Percentiles rank a stretch among this genome's conserved stretches.
Evolutionary conservation across 148 eudicot species (phyloP).

Genomic region (Amaranthus cruentus): DNA sequence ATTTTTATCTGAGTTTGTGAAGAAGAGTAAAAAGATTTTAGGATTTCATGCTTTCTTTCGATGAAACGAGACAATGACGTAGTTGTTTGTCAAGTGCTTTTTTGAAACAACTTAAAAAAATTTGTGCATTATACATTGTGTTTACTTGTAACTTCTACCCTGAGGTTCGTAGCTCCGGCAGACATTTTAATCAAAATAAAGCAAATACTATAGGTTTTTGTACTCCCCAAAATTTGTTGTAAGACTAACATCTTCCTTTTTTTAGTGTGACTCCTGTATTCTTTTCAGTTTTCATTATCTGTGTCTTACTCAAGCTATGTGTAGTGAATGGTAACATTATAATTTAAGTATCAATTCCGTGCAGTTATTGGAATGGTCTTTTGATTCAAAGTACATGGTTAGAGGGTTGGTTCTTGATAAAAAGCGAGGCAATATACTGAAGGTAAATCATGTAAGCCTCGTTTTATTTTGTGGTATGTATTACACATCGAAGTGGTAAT

Average conservation of each 20-base stretch:
- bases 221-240: background rate
- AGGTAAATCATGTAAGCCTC: constrained; percentile 41
- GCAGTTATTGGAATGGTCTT: constrained; percentile 82
- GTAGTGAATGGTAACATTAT: constrained; percentile 15
- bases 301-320: background rate
- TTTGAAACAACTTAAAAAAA: no score
- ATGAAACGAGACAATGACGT: no score
- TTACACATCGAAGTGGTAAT: constrained; percentile 9
- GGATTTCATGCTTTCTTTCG: no score
- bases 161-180: no score
- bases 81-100: no score
- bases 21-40: no score
- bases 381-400: constrained; percentile 98
- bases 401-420: constrained; percentile 96
- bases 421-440: constrained; percentile 93
- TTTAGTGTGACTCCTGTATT: background rate
- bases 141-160: no score
- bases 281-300: background rate
- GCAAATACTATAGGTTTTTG: background rate
- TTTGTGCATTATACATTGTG: no score
- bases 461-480: background rate
- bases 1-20: no score
- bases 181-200: background rate
- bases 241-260: background rate
- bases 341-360: constrained; percentile 19